Evolutionary conservation across 371 early-diverging fungal species (phyloP).

Genomic region (Rhizopus sp.): DNA sequence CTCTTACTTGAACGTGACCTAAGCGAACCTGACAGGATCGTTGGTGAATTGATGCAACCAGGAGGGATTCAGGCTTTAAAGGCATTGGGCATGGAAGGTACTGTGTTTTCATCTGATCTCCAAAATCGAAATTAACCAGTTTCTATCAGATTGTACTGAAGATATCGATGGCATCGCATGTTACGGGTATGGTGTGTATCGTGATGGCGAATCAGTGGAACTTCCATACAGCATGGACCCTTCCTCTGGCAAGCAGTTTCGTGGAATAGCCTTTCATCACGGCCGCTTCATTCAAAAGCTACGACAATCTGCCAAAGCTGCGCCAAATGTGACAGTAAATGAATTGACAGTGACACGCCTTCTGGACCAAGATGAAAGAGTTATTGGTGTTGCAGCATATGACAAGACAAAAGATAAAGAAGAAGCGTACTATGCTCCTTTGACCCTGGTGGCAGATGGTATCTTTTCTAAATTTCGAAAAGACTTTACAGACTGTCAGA

Average conservation of each 20-base stretch:
- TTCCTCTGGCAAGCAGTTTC: conserved; percentile 33
- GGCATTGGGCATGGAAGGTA: conserved; percentile 72
- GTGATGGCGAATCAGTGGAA: conserved; percentile 48
- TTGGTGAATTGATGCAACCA: conserved; percentile 95
- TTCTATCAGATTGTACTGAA: conserved; percentile 62
- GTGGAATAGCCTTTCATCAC: conserved; percentile 86
- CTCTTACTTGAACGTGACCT: conserved; percentile 84
- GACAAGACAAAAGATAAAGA: conserved; percentile 19
- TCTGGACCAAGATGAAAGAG: conserved; percentile 45
- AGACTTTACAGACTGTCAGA: conserved; percentile 56
- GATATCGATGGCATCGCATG: conserved; percentile 81
- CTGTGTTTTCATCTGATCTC: not conserved
- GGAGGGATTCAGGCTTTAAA: conserved; percentile 85
- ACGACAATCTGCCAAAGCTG: conserved; percentile 60
- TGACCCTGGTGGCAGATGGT: conserved; percentile 90
- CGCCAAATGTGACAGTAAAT: conserved; percentile 67
- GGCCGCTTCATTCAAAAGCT: conserved; percentile 87
- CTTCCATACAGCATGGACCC: conserved; percentile 58
- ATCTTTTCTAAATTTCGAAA: conserved; percentile 94
- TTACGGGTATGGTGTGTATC: conserved; percentile 80
- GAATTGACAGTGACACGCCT: conserved; percentile 74
- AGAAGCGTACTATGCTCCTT: conserved; percentile 57
- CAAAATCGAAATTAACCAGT: not conserved
- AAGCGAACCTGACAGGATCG: conserved; percentile 92
- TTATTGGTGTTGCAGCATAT: conserved; percentile 53